These are phyloP conservation scores for Botrytis hyacinthi DNA, from an alignment of 2,329 filamentous ascomycete genomes.

Conservation along the genomic window DNA sequence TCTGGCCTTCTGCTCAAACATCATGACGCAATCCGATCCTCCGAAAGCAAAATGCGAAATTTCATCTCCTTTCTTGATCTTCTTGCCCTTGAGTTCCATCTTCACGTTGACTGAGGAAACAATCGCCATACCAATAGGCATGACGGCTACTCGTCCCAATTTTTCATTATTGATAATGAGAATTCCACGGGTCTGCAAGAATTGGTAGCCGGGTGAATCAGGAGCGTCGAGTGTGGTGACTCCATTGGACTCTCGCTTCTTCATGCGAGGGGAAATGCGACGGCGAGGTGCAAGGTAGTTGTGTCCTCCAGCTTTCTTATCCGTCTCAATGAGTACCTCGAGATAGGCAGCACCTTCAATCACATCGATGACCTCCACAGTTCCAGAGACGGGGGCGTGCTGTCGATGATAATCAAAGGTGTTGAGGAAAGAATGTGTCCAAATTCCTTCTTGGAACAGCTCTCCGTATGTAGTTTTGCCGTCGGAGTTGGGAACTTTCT, in stretches of 20 bases:
- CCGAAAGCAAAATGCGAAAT: slow-evolving; percentile 46
- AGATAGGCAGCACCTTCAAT: slow-evolving; percentile 43
- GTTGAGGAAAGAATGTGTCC: slow-evolving; percentile 44
- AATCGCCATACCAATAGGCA: slow-evolving; percentile 47
- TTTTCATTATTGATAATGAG: slow-evolving; percentile 42
- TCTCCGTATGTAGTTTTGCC: slow-evolving; percentile 37
- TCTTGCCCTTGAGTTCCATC: slow-evolving; percentile 24
- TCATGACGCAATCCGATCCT: slow-evolving; percentile 44
- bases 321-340: slow-evolving; percentile 35
- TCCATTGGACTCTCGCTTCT: not conserved
- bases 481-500: not conserved
- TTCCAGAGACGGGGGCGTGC: slow-evolving; percentile 43
- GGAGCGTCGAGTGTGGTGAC: slow-evolving; percentile 33
- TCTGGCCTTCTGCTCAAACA: slow-evolving; percentile 37
- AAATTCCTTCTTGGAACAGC: slow-evolving; percentile 43
- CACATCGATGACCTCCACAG: slow-evolving; percentile 41
- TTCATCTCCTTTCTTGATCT: slow-evolving; percentile 43
- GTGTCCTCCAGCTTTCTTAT: slow-evolving; percentile 18
- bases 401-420: slow-evolving; percentile 45
- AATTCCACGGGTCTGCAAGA: slow-evolving; percentile 42
- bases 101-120: slow-evolving; percentile 44
- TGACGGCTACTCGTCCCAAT: slow-evolving; percentile 42
- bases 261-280: slow-evolving; percentile 21
- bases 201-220: slow-evolving; percentile 44
- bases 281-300: slow-evolving; percentile 12